Percentiles rank a stretch among this genome's conserved stretches.
phyloP scores from a whole-genome alignment of 2,329 filamentous ascomycete species.

The Diplodia intermedia region DNA sequence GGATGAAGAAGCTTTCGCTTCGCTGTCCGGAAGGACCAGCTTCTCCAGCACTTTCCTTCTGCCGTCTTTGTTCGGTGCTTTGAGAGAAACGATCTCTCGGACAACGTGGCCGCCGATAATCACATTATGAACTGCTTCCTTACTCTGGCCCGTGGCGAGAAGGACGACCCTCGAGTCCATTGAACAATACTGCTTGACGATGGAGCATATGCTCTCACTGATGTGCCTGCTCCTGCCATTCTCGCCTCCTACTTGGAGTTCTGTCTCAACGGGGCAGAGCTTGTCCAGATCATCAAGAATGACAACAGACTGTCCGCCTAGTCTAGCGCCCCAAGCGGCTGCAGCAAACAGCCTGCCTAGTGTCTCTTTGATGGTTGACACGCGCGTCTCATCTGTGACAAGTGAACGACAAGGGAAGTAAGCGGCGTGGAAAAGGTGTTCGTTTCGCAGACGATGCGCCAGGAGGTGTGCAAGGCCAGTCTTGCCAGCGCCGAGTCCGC shows the following conservation, averaged over 20 bases:
- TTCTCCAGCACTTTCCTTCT: conserved; percentile 83
- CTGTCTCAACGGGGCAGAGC: conserved; percentile 90
- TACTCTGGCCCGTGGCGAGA: conserved; percentile 88
- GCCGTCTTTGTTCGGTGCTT: conserved; percentile 91
- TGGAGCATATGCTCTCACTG: conserved; percentile 83
- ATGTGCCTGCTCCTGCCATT: conserved; percentile 92
- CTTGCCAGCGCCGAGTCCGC: conserved; percentile 89
- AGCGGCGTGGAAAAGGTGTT: conserved; percentile 78
- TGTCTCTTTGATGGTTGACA: conserved; percentile 90
- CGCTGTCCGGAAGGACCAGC: conserved; percentile 55
- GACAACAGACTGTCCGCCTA: conserved; percentile 83
- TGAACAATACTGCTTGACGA: conserved; percentile 83
- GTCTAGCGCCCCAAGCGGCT: conserved; percentile 87
- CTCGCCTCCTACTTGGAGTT: conserved; percentile 90
- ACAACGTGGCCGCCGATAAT: conserved; percentile 91
- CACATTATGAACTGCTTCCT: conserved; percentile 89
- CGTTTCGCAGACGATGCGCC: conserved; percentile 73
- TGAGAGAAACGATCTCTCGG: conserved; percentile 85
- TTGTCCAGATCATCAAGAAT: conserved; percentile 93
- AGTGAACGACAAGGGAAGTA: conserved; percentile 89
- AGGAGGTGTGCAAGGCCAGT: conserved; percentile 79
- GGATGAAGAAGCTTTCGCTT: not conserved
- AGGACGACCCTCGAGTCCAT: conserved; percentile 82
- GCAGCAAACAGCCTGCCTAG: conserved; percentile 83
- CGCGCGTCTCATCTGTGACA: conserved; percentile 87